Conservation (phyloP, 805 yeast genomes). For the Torulaspora maleeae region DNA sequence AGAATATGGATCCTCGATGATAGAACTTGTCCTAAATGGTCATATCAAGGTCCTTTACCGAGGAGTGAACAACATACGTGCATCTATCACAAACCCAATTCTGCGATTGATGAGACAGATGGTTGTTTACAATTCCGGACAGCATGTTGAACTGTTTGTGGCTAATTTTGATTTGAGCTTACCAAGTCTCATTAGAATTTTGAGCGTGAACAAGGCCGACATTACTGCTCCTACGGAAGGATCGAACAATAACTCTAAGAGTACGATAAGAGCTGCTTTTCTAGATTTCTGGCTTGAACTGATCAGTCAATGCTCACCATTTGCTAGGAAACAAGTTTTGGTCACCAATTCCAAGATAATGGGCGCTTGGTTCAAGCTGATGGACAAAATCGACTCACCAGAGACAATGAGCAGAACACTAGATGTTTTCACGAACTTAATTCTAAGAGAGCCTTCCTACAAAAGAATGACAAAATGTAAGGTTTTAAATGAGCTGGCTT, state of each 20-base stretch:
- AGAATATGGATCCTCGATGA: constrained; percentile 23
- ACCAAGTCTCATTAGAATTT: constrained; percentile 55
- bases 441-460: constrained; percentile 57
- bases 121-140: constrained; percentile 46
- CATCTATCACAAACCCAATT: constrained; percentile 56
- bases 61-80: constrained; percentile 54
- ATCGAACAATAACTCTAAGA: constrained; percentile 33
- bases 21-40: constrained; percentile 49
- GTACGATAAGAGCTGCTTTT: constrained; percentile 55
- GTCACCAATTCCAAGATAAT: constrained; percentile 52
- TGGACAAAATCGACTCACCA: constrained; percentile 50
- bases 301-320: constrained; percentile 44
- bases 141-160: constrained; percentile 51
- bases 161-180: constrained; percentile 65
- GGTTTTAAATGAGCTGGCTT: constrained; percentile 71
- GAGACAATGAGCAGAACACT: constrained; percentile 41
- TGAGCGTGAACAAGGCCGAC: constrained; percentile 50
- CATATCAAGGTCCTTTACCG: constrained; percentile 64
- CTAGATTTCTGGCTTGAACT: constrained; percentile 58
- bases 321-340: constrained; percentile 62
- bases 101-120: constrained; percentile 53
- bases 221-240: constrained; percentile 36
- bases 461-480: constrained; percentile 67
- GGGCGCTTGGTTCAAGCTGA: constrained; percentile 62
- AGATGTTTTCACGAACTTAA: constrained; percentile 43